Evolutionary conservation across 768 basidiomycete species (phyloP), one percentile per base, ranked within the genome.

Genomic region (Kwoniella bestiolae): DNA sequence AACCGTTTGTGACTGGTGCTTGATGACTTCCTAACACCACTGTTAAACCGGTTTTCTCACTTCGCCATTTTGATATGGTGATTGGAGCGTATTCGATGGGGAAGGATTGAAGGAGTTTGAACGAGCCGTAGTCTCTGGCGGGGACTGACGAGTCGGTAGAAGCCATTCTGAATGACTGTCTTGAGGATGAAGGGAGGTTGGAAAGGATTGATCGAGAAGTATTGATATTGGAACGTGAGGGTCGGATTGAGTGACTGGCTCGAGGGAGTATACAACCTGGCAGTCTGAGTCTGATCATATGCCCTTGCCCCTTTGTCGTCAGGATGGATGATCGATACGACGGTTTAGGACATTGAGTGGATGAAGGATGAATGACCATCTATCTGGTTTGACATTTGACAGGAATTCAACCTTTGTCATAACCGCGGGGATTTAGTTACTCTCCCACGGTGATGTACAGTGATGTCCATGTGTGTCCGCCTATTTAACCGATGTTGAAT

Each of bases 11-110:
- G 18, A 70, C 63, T 16, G 65, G 64, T 23, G 65, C 59, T 77
- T 94, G 89, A 79, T 94, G 92, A 80, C 93, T 91, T 18, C 95
- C 85, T 82, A 96, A 91, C 34, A 96, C 90, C 16, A 97, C 86
- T 26, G 87, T 90, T 64, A 97, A 82, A n/a, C 94, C 94, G 31
- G 92, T 92, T 55, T 86, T 85, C 67, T 90, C 85, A 71, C 92
- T 94, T 75, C 86, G 86, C 91, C 92, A 96, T 82, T 93, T 95
- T 8, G 90, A 91, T 47, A 95, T 84, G 18, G 84, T 84, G 45
- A 94, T 87, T 65, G 93, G 91, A 9, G 89, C 88, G 69, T 87
- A 92, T 69, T 89, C 88, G 49, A 94, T 83, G 73, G 89, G 87
- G 75, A 92, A 83, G 21, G 86, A 85, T 76, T 88, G 89, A 63